Evolutionary conservation across 177 flowering plant genomes (phyloP), one percentile per base, ranked within the genome.

Genomic region (Telopea speciosissima): DNA sequence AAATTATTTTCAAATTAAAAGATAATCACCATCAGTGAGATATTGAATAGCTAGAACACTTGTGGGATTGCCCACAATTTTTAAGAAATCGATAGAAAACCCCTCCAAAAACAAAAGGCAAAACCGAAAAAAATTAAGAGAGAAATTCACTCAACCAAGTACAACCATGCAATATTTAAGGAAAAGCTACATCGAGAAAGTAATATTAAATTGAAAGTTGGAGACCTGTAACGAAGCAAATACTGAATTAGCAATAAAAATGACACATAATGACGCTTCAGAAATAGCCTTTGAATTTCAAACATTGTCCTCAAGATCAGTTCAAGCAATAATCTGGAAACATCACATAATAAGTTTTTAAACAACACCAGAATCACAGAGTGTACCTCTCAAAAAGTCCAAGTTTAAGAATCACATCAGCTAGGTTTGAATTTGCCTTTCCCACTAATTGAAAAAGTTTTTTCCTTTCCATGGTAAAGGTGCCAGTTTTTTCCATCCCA

Each of bases 401-500:
- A 68, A 95, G 90, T 87, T 90, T 95, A 65, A 95, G 93, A 75
- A 95, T 95, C 74, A 95, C 97, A 78, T 92, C 97, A 72, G 93
- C 97, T 16, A 93, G 94, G 82, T 90, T 93, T 68, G 96, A 89
- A 77, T 95, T 95, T 54, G 97, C 99, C 79, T 91, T 95, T 45
- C 97, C 99, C 60, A 95, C 92, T 58, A 95, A 80, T 73, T 92
- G 97, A 78, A 95, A 92, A 26, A 95, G 88, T 68, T 95, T 95
- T 77, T 95, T 90, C 73, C 92, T 83, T 68, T 90, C 77, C 99
- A 95, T 95, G 68, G 92, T 89, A 78, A 95, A 95, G 61, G 90
- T 95, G 72, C 99, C 99, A 42, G 96, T 92, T 80, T 93, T 87
- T 78, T 93, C 97, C 97, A 95, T 88, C 64, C 81, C 97, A 67